Percentiles rank a stretch among this genome's conserved stretches.
These are phyloP conservation scores for Malus fusca DNA, from an alignment of 306 rosid genomes.

Conservation along the genomic window DNA sequence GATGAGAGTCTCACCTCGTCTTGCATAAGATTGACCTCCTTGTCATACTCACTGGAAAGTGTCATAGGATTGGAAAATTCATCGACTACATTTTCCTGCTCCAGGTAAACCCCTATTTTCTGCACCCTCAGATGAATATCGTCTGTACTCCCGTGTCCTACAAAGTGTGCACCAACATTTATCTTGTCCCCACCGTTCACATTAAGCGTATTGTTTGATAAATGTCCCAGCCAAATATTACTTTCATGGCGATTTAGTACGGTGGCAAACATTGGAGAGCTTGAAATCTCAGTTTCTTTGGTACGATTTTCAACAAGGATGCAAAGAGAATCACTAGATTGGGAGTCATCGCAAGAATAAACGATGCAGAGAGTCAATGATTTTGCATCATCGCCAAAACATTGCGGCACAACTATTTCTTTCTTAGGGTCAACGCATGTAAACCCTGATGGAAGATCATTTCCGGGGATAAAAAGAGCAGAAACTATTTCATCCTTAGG, in stretches of 20 bases:
- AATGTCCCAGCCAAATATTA: not conserved
- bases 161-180: not conserved
- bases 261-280: too few species aligned
- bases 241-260: not conserved
- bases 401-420: not conserved
- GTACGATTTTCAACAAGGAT: not conserved
- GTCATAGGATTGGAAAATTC: not conserved
- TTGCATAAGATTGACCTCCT: too few species aligned
- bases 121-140: not conserved
- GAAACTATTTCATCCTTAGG: not conserved
- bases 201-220: not conserved
- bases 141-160: not conserved
- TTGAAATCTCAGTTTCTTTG: too few species aligned
- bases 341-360: not conserved
- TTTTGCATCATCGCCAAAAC: not conserved
- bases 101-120: not conserved
- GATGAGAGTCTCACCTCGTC: too few species aligned
- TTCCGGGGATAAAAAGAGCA: not conserved
- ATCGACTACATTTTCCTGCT: not conserved
- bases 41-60: too few species aligned
- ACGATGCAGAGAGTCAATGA: not conserved
- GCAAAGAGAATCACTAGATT: not conserved
- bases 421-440: not conserved
- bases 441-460: conserved; percentile 12
- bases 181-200: not conserved